These are phyloP conservation scores for Kazachstania sp. DNA, from an alignment of 1,139 yeast species.

Conservation along the genomic window DNA sequence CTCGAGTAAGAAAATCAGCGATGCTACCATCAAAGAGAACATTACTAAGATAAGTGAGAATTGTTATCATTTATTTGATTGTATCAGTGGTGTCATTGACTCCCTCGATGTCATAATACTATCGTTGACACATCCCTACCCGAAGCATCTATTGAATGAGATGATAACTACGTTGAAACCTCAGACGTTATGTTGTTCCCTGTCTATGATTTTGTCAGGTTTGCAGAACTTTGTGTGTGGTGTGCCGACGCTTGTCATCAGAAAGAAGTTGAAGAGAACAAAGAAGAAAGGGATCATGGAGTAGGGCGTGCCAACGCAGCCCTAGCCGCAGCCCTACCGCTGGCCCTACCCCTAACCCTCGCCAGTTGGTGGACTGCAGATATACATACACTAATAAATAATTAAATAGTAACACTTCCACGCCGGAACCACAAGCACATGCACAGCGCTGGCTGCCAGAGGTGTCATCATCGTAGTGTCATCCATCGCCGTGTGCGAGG, in stretches of 20 bases:
- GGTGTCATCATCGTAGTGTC: no score
- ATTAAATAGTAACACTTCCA: no score
- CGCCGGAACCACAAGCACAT: no score
- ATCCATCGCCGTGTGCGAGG: no score
- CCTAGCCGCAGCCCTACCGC: no score
- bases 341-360: no score
- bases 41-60: slow-evolving; percentile 16
- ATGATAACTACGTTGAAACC: slow-evolving; percentile 78
- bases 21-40: slow-evolving; percentile 13
- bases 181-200: slow-evolving; percentile 59
- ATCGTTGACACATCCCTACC: slow-evolving; percentile 57
- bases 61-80: slow-evolving; percentile 25
- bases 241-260: slow-evolving; percentile 87
- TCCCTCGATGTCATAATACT: slow-evolving; percentile 22
- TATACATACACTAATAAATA: no score
- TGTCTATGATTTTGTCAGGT: slow-evolving; percentile 24
- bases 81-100: slow-evolving; percentile 23
- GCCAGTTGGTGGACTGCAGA: no score
- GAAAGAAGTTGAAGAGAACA: slow-evolving; percentile 71
- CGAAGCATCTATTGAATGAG: slow-evolving; percentile 76
- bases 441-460: no score
- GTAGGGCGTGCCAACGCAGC: no score
- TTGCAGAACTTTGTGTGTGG: slow-evolving; percentile 38
- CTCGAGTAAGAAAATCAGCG: slow-evolving; percentile 8
- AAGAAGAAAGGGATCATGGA: slow-evolving; percentile 37